A percentile compares a stretch with the other conserved stretches of the same genome.
phyloP scores from a whole-genome alignment of 2,329 filamentous ascomycete species.

The Fusarium succisae region DNA sequence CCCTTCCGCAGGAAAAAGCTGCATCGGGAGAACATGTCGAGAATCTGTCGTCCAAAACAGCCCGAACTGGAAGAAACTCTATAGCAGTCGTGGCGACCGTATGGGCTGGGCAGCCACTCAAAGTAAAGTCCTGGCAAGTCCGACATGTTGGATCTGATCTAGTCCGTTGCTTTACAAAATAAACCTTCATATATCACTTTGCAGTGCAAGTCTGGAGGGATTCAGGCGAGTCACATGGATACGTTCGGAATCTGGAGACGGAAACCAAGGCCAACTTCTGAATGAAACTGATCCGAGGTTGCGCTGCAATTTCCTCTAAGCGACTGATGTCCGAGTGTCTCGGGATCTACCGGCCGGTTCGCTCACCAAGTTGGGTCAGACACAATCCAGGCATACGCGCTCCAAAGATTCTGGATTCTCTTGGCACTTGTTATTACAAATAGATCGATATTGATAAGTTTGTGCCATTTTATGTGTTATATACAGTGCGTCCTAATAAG shows the following conservation, averaged over 20 bases:
- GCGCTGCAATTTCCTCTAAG: background rate
- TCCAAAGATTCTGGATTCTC: background rate
- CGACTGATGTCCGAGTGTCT: background rate
- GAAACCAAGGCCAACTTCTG: background rate
- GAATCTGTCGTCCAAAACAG: no score
- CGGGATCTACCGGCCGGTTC: background rate
- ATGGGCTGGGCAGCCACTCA: no score
- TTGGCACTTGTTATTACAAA: background rate
- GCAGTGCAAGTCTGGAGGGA: background rate
- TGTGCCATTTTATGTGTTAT: background rate
- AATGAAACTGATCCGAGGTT: background rate
- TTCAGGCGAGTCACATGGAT: background rate
- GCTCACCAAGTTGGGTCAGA: background rate
- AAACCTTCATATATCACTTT: no score
- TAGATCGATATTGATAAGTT: background rate
- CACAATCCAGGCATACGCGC: no score
- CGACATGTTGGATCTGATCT: no score
- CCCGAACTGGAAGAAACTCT: background rate
- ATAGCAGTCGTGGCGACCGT: background rate
- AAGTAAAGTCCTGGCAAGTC: background rate
- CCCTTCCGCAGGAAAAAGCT: accelerated
- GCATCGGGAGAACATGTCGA: accelerated
- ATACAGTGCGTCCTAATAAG: background rate
- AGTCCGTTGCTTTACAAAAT: accelerated
- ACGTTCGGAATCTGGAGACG: background rate